phyloP scores from a whole-genome alignment of 2,329 filamentous ascomycete genomes.

The Didymella pomorum region DNA sequence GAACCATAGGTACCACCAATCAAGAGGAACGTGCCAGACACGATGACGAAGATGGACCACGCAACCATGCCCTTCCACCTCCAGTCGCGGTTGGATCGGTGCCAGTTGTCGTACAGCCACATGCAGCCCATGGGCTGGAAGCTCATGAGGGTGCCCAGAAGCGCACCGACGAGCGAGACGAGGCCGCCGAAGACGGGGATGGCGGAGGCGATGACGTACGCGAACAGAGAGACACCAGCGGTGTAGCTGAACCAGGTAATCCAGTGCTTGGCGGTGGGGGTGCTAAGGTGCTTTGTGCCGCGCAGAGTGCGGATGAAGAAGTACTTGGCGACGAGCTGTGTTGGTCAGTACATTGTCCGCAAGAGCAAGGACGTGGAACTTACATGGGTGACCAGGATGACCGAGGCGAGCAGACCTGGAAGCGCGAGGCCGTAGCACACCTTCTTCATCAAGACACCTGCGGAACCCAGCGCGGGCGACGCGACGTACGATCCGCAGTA shows the following conservation, averaged over 20 bases:
- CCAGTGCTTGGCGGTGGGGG: constrained; percentile 63
- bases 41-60: constrained; percentile 24
- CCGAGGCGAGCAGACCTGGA: constrained; percentile 15
- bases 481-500: constrained; percentile 71
- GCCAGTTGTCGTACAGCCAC: constrained; percentile 28
- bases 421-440: constrained; percentile 65
- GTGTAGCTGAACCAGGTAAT: constrained; percentile 63
- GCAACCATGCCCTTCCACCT: constrained; percentile 22
- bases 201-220: constrained; percentile 22
- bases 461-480: constrained; percentile 67
- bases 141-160: constrained; percentile 24
- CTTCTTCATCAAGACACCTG: constrained; percentile 67
- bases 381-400: constrained; percentile 21
- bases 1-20: constrained; percentile 22
- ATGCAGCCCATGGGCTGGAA: constrained; percentile 28
- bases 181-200: constrained; percentile 25
- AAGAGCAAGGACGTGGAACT: constrained; percentile 38
- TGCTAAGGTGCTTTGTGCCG: constrained; percentile 60
- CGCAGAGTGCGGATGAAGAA: constrained; percentile 64
- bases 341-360: constrained; percentile 2
- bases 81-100: constrained; percentile 12
- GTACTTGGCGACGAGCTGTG: constrained; percentile 63
- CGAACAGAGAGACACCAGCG: constrained; percentile 16
- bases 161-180: constrained; percentile 22
- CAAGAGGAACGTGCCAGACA: constrained; percentile 18